Conservation (phyloP, 2,329 filamentous ascomycete genomes). For the Cytospora piceicola region DNA sequence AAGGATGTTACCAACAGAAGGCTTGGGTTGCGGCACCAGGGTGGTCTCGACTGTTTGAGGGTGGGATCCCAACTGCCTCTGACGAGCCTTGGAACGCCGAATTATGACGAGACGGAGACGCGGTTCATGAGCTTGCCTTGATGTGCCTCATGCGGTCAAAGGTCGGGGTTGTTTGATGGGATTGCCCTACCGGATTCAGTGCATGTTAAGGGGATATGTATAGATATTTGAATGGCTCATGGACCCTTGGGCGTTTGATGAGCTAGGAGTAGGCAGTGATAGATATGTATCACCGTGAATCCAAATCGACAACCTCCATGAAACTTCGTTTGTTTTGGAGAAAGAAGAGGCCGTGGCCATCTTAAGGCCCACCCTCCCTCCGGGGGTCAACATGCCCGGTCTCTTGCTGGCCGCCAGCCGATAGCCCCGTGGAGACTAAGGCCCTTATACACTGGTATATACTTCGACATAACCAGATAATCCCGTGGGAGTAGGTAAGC, state of each 20-base stretch:
- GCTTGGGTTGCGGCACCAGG: conserved; percentile 36
- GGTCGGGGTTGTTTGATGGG: conserved; percentile 16
- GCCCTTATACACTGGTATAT: not conserved
- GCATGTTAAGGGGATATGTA: not conserved
- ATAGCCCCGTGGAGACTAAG: not conserved
- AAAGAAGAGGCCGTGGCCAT: too few relatives aligned
- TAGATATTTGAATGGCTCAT: too few relatives aligned
- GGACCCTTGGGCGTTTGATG: too few relatives aligned
- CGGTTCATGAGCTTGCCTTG: conserved; percentile 36
- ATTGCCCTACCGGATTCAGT: not conserved
- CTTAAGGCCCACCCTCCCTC: too few relatives aligned
- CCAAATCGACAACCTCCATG: too few relatives aligned
- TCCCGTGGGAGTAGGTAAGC: too few relatives aligned
- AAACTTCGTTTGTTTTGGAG: too few relatives aligned
- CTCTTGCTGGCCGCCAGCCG: not conserved
- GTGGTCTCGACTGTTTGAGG: conserved; percentile 36
- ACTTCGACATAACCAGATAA: too few relatives aligned
- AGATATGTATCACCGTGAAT: too few relatives aligned
- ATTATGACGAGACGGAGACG: conserved; percentile 35
- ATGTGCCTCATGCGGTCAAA: too few relatives aligned
- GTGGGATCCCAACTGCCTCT: conserved; percentile 35
- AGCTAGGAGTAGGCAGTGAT: too few relatives aligned
- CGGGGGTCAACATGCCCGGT: too few relatives aligned
- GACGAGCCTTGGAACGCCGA: conserved; percentile 37
- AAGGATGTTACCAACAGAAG: conserved; percentile 36